These are phyloP conservation scores for Solanum tarijense DNA, from an alignment of 257 asterid species.

Conservation along the genomic window DNA sequence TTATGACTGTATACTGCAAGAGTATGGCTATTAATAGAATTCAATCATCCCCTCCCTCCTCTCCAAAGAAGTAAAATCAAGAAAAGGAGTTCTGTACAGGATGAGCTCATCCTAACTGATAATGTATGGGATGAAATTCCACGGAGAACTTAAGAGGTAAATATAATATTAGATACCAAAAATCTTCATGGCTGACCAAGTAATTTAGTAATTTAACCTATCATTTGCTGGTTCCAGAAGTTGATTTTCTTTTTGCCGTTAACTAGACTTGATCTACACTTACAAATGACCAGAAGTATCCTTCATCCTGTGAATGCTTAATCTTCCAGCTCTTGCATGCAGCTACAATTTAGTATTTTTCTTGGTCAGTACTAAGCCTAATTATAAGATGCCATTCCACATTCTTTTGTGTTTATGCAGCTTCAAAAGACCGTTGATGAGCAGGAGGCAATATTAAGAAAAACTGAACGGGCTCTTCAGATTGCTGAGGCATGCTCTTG, in stretches of 20 bases:
- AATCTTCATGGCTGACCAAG: neutral
- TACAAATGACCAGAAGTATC: neutral
- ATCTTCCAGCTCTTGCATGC: neutral
- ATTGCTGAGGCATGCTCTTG: constrained; percentile 64
- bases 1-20: neutral
- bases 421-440: constrained; percentile 50
- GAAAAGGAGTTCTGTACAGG: neutral
- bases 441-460: constrained; percentile 63
- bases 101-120: neutral
- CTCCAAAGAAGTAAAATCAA: neutral
- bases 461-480: constrained; percentile 91
- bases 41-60: neutral
- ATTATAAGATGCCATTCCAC: neutral
- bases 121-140: neutral
- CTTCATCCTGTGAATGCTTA: neutral
- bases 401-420: constrained; percentile 27
- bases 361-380: neutral
- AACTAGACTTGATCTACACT: neutral
- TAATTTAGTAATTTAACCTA: neutral
- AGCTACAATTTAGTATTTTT: neutral
- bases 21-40: neutral
- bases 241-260: neutral
- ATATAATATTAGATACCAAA: neutral
- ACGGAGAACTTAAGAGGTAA: neutral
- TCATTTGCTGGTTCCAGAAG: neutral